A percentile compares a stretch with the other conserved stretches of the same genome.
Evolutionary conservation across 2,329 filamentous ascomycete genomes (phyloP).

Genomic region (Aspergillus fumigatus): DNA sequence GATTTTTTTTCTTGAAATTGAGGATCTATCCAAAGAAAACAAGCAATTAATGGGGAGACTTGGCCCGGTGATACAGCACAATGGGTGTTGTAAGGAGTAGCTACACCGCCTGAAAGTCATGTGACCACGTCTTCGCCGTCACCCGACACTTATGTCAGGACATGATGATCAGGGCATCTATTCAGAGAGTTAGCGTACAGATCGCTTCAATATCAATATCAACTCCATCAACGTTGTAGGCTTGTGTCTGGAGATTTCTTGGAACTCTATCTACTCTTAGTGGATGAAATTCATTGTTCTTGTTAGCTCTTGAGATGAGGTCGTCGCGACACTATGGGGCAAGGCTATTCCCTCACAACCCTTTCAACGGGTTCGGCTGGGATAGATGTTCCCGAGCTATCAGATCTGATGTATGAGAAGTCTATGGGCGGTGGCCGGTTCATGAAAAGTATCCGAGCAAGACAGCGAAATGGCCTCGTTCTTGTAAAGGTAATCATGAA

Average conservation of each 20-base stretch:
- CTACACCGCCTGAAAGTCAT: not conserved
- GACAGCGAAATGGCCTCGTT: conserved; percentile 84
- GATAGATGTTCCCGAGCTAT: conserved; percentile 88
- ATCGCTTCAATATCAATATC: not conserved
- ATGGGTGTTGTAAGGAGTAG: not conserved
- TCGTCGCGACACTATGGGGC: conserved; percentile 65
- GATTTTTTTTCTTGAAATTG: not conserved
- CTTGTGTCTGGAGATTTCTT: not conserved
- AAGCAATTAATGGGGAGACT: not conserved
- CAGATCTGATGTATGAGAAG: conserved; percentile 86
- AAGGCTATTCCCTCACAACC: conserved; percentile 91
- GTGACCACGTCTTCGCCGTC: not conserved
- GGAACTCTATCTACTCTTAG: not conserved
- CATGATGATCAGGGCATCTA: not conserved
- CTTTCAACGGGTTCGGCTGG: conserved; percentile 87
- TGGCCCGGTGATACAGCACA: not conserved
- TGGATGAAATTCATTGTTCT: not conserved
- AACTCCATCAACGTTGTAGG: not conserved
- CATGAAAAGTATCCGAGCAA: conserved; percentile 91
- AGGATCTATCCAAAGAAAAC: not conserved
- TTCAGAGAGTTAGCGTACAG: not conserved
- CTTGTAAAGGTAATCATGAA: conserved; percentile 95
- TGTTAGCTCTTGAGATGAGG: conserved; percentile 24
- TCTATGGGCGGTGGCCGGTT: conserved; percentile 88
- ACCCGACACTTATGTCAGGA: not conserved